A percentile compares a stretch with the other conserved stretches of the same genome.
phyloP scores from a whole-genome alignment of 139 green algal genomes.

The Chlamydomonas eustigma region DNA sequence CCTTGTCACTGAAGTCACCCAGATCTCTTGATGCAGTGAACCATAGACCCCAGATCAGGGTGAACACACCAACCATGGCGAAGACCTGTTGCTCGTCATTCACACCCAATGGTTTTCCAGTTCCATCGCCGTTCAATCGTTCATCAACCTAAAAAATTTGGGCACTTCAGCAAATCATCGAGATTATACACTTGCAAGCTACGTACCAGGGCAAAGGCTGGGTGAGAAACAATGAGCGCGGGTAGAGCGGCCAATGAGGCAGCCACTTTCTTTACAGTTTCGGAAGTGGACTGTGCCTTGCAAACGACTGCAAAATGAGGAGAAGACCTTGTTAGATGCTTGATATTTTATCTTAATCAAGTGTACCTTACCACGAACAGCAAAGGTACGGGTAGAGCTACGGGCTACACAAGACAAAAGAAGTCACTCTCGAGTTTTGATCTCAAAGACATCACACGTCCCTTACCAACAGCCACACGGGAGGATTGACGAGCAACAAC shows the following conservation, averaged over 20 bases:
- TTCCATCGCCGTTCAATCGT: slow-evolving; percentile 69
- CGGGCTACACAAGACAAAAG: neutral
- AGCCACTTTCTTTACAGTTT: slow-evolving; percentile 48
- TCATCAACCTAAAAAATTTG: slow-evolving; percentile 62
- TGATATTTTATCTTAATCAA: neutral
- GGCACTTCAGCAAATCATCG: no score
- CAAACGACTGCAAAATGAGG: slow-evolving; percentile 32
- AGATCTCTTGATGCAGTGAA: slow-evolving; percentile 8
- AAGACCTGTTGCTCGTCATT: slow-evolving; percentile 57
- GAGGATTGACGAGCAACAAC: neutral
- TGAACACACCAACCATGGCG: slow-evolving; percentile 43
- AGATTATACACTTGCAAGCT: no score
- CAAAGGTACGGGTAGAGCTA: neutral
- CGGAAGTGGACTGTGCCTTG: slow-evolving; percentile 22
- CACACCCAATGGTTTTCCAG: slow-evolving; percentile 54
- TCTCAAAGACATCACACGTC: neutral
- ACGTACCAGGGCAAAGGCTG: slow-evolving; percentile 57
- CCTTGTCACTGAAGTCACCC: slow-evolving; percentile 33
- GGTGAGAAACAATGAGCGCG: slow-evolving; percentile 37
- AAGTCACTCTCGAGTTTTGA: neutral
- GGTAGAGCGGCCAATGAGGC: slow-evolving; percentile 28
- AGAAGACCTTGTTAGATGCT: neutral
- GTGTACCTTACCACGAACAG: neutral
- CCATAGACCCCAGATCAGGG: slow-evolving; percentile 49
- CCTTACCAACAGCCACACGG: neutral